phyloP scores from a whole-genome alignment of 2,329 filamentous ascomycete genomes.

The Venturia nashicola region DNA sequence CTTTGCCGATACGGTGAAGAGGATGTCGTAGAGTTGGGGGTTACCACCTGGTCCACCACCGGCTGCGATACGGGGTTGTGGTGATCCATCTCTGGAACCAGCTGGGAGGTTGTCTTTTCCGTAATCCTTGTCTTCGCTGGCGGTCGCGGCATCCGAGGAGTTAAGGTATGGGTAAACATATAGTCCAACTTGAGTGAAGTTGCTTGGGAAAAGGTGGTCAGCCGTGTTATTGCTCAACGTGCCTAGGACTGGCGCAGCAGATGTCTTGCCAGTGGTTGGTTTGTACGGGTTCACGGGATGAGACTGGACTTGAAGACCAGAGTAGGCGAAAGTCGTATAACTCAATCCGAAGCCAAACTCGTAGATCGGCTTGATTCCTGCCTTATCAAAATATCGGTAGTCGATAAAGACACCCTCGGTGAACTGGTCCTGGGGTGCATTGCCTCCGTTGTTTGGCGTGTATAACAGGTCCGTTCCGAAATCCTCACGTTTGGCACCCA shows the following conservation, averaged over 20 bases:
- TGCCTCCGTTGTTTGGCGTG: constrained; percentile 53
- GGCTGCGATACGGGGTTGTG: constrained; percentile 49
- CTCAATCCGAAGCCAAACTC: constrained; percentile 73
- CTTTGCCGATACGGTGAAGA: constrained; percentile 55
- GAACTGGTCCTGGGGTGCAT: constrained; percentile 60
- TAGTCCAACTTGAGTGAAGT: constrained; percentile 37
- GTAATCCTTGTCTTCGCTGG: constrained; percentile 47
- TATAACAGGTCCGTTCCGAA: constrained; percentile 61
- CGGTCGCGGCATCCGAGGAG: constrained; percentile 43
- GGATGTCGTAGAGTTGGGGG: constrained; percentile 51
- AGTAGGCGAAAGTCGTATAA: constrained; percentile 69
- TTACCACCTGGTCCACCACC: constrained; percentile 53
- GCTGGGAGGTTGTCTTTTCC: constrained; percentile 49
- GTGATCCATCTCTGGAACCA: constrained; percentile 40
- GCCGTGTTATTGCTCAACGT: constrained; percentile 49
- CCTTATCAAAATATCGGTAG: constrained; percentile 62
- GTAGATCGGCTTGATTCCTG: constrained; percentile 55
- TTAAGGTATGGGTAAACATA: constrained; percentile 68
- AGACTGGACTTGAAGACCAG: constrained; percentile 49
- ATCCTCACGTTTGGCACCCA: constrained; percentile 61
- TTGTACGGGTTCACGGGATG: constrained; percentile 39
- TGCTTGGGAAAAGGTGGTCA: constrained; percentile 57
- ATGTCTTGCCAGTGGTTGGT: constrained; percentile 49
- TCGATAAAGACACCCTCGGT: constrained; percentile 72
- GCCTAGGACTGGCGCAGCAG: constrained; percentile 51